Evolutionary conservation across 2,329 filamentous ascomycete genomes (phyloP), one percentile per base, ranked within the genome.

Genomic region (Coniosporium tulheliwenetii): DNA sequence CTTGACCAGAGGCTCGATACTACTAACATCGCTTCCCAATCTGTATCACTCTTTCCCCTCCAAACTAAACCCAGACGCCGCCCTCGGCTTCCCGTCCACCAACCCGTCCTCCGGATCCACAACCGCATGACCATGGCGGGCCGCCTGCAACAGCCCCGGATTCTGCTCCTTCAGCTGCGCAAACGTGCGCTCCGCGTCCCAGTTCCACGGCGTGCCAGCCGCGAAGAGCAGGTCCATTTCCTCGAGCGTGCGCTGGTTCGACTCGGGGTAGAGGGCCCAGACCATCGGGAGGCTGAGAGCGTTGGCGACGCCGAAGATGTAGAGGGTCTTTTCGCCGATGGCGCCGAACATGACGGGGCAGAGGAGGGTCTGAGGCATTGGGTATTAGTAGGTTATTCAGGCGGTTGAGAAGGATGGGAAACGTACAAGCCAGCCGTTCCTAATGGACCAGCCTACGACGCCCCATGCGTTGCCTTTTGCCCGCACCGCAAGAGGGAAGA

Each of bases 401-500:
- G 3, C 12, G 8, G 14, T 3, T 35, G 12, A 35, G 8, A 8
- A 35, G 14, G 12, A 8, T 4, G 34, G 37, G 29, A 15, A 40
- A 48, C 38, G 33, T 35, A 40, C 29, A 9, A 16, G 26, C n/a
- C 14, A 41, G 30, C 26, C 33, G 36, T 41, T 32, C 5, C 32
- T 8, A 10, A 37, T 41, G 9, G 19, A 32, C 16, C 19, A 86
- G 0, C 81, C 81, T 0, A 84, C 71, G 0, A 85, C 80, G 14
- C 81, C 80, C 71, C 75, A 85, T 0, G 81, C 79, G 44, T 85
- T 85, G 5, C 81, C 81, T 48, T 80, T 79, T 1, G 81, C 81
- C 15, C 81, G 71, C 0, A 84, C 70, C 44, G 79, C 71, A 0
- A 84, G 59, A 0, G 81, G 79, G 10, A 41, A 12, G 44, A 58